Evolutionary conservation across 2,329 filamentous ascomycete species (phyloP).

Genomic region (Fulvia fulva): DNA sequence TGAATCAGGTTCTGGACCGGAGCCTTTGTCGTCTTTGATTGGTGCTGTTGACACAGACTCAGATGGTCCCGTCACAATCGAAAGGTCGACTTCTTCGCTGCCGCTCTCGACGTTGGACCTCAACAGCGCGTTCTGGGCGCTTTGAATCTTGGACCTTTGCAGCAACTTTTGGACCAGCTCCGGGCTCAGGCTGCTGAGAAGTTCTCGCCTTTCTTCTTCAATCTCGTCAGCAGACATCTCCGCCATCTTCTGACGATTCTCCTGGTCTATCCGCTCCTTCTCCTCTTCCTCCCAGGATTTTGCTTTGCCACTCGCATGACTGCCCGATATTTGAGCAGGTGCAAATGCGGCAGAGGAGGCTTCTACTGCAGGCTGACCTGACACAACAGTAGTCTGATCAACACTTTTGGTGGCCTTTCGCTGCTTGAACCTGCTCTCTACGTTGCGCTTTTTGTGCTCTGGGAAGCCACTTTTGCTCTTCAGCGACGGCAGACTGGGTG

Average conservation of each 20-base stretch:
- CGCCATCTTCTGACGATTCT: slow-evolving; percentile 71
- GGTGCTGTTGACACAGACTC: neutral
- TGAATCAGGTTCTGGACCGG: neutral
- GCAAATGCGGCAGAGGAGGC: neutral
- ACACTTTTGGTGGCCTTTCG: slow-evolving; percentile 42
- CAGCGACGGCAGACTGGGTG: slow-evolving; percentile 60
- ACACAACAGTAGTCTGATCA: neutral
- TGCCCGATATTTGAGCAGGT: neutral
- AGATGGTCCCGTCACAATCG: slow-evolving; percentile 6
- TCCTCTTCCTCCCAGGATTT: slow-evolving; percentile 52
- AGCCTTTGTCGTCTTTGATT: neutral
- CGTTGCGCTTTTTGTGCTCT: slow-evolving; percentile 73
- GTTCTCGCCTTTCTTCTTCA: slow-evolving; percentile 70
- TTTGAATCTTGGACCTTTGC: slow-evolving; percentile 43
- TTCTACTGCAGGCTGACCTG: neutral
- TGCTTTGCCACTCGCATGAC: slow-evolving; percentile 16
- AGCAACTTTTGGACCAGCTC: slow-evolving; percentile 73
- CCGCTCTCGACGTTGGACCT: slow-evolving; percentile 67
- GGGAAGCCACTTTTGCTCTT: slow-evolving; percentile 69
- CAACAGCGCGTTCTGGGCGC: neutral
- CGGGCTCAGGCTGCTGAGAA: slow-evolving; percentile 74
- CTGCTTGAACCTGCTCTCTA: slow-evolving; percentile 75
- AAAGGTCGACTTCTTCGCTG: slow-evolving; percentile 40
- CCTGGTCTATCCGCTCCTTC: slow-evolving; percentile 69
- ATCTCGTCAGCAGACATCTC: slow-evolving; percentile 81